Percentiles rank a stretch among this genome's conserved stretches.
Evolutionary conservation across 2,329 filamentous ascomycete genomes (phyloP).

Genomic region (Dissoconium aciculare): DNA sequence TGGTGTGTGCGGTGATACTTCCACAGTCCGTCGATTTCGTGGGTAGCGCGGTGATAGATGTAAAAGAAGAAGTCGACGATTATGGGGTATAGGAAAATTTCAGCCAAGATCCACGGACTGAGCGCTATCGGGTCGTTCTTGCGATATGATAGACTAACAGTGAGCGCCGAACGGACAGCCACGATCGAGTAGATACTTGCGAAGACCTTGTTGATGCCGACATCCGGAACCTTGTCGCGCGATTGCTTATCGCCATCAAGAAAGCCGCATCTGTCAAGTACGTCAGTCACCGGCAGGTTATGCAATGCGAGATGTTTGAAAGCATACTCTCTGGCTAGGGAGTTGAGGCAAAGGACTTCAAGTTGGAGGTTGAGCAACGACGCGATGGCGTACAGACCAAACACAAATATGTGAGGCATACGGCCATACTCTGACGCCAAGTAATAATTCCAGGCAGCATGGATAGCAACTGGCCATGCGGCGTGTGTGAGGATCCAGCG

Average conservation of each 20-base stretch:
- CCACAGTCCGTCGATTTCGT: constrained; percentile 29
- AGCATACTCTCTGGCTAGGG: constrained; percentile 22
- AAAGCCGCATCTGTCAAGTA: constrained; percentile 27
- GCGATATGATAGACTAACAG: constrained; percentile 11
- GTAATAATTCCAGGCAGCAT: constrained; percentile 24
- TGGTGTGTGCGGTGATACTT: constrained; percentile 33
- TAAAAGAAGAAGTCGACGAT: constrained; percentile 35
- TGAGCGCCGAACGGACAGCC: constrained; percentile 10
- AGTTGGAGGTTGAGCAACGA: constrained; percentile 29
- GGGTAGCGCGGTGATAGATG: constrained; percentile 31
- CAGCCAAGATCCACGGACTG: constrained; percentile 24
- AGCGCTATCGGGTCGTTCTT: constrained; percentile 12
- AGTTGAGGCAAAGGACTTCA: constrained; percentile 26
- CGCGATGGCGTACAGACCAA: constrained; percentile 25
- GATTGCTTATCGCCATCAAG: constrained; percentile 32
- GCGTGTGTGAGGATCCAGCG: constrained; percentile 28
- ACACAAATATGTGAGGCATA: constrained; percentile 19
- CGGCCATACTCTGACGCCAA: constrained; percentile 17
- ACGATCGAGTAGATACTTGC: constrained; percentile 10
- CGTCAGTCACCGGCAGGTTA: constrained; percentile 25
- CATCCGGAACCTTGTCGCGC: constrained; percentile 30
- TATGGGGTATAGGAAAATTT: constrained; percentile 29
- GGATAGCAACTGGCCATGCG: constrained; percentile 24
- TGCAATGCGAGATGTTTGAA: too few species aligned
- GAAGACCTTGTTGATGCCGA: constrained; percentile 12